Evolutionary conservation across 768 basidiomycete species (phyloP).

Genomic region (Rhizopogon salebrosus): DNA sequence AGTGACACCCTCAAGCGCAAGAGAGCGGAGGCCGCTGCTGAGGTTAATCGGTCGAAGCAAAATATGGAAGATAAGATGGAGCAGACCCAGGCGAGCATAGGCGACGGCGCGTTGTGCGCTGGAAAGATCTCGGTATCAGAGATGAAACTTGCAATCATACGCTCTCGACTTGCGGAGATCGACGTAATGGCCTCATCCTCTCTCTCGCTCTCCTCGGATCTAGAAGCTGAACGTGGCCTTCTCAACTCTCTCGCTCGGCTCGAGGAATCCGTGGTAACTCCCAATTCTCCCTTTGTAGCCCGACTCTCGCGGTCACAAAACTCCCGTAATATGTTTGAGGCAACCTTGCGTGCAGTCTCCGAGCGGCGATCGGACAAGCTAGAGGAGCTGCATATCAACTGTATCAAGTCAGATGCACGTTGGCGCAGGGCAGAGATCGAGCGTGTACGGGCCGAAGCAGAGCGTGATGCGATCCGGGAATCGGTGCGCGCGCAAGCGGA

Average conservation of each 20-base stretch:
- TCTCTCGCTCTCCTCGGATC: constrained; percentile 42
- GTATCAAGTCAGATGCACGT: constrained; percentile 64
- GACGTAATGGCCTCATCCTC: constrained; percentile 35
- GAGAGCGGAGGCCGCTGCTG: constrained; percentile 63
- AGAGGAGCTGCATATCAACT: constrained; percentile 66
- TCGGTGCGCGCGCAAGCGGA: constrained; percentile 62
- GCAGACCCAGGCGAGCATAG: constrained; percentile 64
- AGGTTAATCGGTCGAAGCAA: constrained; percentile 67
- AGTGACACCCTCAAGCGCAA: constrained; percentile 60
- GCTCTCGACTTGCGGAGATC: constrained; percentile 55
- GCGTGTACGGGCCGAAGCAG: constrained; percentile 56
- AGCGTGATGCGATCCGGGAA: constrained; percentile 57
- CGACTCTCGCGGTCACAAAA: constrained; percentile 68
- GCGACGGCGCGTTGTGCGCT: constrained; percentile 70
- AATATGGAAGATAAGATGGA: constrained; percentile 71
- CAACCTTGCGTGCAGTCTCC: constrained; percentile 76
- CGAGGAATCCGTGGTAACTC: constrained; percentile 62
- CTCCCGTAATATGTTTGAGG: constrained; percentile 77
- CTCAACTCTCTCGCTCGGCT: constrained; percentile 61
- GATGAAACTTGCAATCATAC: constrained; percentile 59
- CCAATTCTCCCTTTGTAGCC: constrained; percentile 51
- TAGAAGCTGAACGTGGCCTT: constrained; percentile 70
- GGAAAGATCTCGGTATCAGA: constrained; percentile 70
- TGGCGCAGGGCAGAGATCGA: constrained; percentile 70
- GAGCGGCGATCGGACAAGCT: constrained; percentile 76